Percentiles rank a stretch among this genome's conserved stretches.
Evolutionary conservation across 78 protist species (phyloP).

Genomic region (Dictyostelium firmibasis): DNA sequence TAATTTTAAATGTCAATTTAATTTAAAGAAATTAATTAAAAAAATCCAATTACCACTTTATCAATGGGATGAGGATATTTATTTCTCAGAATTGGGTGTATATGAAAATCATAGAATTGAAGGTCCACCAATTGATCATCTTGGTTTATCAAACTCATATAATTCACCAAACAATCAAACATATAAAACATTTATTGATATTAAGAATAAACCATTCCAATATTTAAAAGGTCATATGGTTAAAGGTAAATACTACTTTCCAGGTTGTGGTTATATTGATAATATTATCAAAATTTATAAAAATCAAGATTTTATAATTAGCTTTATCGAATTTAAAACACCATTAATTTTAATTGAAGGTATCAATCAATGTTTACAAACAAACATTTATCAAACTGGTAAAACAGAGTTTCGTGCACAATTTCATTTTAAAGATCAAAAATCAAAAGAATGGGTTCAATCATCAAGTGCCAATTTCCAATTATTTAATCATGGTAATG

Average conservation of each 20-base stretch:
- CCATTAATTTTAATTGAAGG: neutral
- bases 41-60: neutral
- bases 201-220: neutral
- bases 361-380: neutral
- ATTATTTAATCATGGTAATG: neutral
- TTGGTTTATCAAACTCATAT: neutral
- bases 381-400: neutral
- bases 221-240: constrained; percentile 56
- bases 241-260: constrained; percentile 23
- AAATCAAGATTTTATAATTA: neutral
- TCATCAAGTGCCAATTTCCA: neutral
- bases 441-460: neutral
- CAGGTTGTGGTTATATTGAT: constrained; percentile 56
- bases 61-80: constrained; percentile 11
- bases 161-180: neutral
- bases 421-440: neutral
- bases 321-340: neutral
- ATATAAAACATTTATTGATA: constrained; percentile 34
- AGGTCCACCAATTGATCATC: constrained; percentile 7
- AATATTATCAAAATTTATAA: neutral
- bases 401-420: neutral
- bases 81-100: neutral
- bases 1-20: neutral
- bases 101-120: neutral
- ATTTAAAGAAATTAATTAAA: neutral